Percentiles rank a stretch among this genome's conserved stretches.
Evolutionary conservation across 331 rosid species (phyloP).

Genomic region (Quercus tomentella): DNA sequence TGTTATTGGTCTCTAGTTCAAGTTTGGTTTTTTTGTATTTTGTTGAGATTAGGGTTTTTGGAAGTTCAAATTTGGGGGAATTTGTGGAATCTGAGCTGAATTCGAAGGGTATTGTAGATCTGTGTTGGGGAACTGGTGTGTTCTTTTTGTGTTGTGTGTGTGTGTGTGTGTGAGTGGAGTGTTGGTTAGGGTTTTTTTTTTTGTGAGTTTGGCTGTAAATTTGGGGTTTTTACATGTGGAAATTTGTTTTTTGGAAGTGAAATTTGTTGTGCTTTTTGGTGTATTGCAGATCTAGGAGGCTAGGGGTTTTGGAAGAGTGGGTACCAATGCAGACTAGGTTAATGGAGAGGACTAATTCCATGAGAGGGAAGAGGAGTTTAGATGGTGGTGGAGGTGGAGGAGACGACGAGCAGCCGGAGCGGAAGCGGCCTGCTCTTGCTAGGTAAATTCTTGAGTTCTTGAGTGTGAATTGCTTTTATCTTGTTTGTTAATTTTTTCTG

Average conservation of each 20-base stretch:
- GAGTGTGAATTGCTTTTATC: constrained; percentile 6
- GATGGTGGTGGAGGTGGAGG: constrained; percentile 82
- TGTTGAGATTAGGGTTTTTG: not conserved
- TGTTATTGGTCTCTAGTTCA: not conserved
- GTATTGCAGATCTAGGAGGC: constrained; percentile 39
- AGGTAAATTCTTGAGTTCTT: constrained; percentile 37
- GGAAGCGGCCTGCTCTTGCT: constrained; percentile 93
- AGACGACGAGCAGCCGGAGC: constrained; percentile 85
- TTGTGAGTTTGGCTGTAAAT: constrained; percentile 4
- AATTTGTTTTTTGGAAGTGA: constrained; percentile 4
- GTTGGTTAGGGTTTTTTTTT: not conserved
- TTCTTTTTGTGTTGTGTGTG: too few relatives aligned
- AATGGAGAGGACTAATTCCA: constrained; percentile 53
- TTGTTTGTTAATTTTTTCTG: not conserved
- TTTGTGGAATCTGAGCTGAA: constrained; percentile 21
- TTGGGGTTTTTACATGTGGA: constrained; percentile 14
- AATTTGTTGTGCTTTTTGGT: constrained; percentile 17
- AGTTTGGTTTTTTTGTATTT: not conserved
- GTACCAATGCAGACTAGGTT: constrained; percentile 59
- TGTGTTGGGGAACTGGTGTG: constrained; percentile 3
- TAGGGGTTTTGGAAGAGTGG: constrained; percentile 21
- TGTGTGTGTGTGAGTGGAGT: not conserved
- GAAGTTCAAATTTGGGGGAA: not conserved
- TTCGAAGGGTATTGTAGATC: constrained; percentile 35
- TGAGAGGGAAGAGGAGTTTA: constrained; percentile 68